Base-by-base conservation (phyloP, 2,329 filamentous ascomycete genomes). In the Fusarium torulosum region DNA sequence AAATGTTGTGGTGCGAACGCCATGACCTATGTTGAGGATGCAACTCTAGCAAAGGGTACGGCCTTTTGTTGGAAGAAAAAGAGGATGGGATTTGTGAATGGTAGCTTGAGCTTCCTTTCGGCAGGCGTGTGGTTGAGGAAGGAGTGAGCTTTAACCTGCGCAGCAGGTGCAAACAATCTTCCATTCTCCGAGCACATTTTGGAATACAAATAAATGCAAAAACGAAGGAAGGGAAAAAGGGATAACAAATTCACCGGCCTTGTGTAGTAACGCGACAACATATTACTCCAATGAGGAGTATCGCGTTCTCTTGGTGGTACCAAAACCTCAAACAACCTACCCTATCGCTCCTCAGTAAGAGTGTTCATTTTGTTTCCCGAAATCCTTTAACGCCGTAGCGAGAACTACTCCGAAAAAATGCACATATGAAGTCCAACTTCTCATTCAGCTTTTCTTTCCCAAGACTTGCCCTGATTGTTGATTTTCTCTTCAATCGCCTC, bases 401-500 rank as follows among this genome's bases (percentile, higher is more conserved):
- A 21, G n/a, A 23, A 9, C 2, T n/a, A 31, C 31, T 4, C 10
- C 4, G 4, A 29, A 7, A n/a, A 11, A 21, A 13, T 3, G 0
- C 1, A n/a, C 2, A 15, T 1, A 3, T 4, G 1, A 4, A n/a
- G 10, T 19, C 10, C n/a, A n/a, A 20, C 11, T 31, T 15, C 3
- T 6, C 13, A 13, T 57, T 21, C 29, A 7, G 2, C 1, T 14
- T 1, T 4, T 25, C 13, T 1, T 6, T 19, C 2, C 6, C 8
- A 37, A 9, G 17, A 7, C 35, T 14, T 13, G 14, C 4, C 10
- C n/a, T 29, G 57, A 7, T 13, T 25, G 1, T 67, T 75, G n/a
- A 90, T 70, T 57, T 82, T 77, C 11, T 83, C 75, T 75, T 91
- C 87, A 51, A 94, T 85, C 2, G 86, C 81, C 11, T 76, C 75